Evolutionary conservation across 2,329 filamentous ascomycete genomes (phyloP).

Genomic region (Cadophora malorum): DNA sequence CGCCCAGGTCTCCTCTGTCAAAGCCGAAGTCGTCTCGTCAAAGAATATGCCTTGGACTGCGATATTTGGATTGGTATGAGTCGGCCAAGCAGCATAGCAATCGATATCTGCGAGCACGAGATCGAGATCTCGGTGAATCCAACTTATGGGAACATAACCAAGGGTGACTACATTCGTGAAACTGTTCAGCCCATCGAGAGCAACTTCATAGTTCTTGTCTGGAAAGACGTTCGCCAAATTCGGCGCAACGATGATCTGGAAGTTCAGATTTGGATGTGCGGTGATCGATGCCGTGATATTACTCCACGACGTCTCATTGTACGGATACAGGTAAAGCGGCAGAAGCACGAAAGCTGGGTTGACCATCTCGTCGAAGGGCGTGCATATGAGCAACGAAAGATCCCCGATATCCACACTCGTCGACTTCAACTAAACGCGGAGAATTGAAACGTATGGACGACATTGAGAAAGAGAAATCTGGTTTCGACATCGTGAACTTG

Average conservation of each 20-base stretch:
- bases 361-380: slow-evolving; percentile 30
- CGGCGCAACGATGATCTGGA: slow-evolving; percentile 37
- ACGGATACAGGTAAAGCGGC: slow-evolving; percentile 39
- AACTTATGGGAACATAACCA: slow-evolving; percentile 50
- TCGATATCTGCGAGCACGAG: slow-evolving; percentile 47
- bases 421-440: neutral
- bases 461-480: slow-evolving; percentile 9
- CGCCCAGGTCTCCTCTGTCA: slow-evolving; percentile 24
- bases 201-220: slow-evolving; percentile 35
- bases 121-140: slow-evolving; percentile 43
- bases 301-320: slow-evolving; percentile 36
- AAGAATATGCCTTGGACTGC: slow-evolving; percentile 39
- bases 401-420: neutral
- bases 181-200: slow-evolving; percentile 34
- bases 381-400: slow-evolving; percentile 6
- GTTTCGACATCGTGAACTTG: slow-evolving; percentile 14
- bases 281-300: slow-evolving; percentile 31
- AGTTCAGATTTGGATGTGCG: slow-evolving; percentile 34
- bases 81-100: slow-evolving; percentile 48
- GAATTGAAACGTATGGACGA: neutral
- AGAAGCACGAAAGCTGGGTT: slow-evolving; percentile 35
- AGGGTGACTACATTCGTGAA: slow-evolving; percentile 46
- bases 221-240: slow-evolving; percentile 32
- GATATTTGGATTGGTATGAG: slow-evolving; percentile 30
- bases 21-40: slow-evolving; percentile 31